phyloP scores from a whole-genome alignment of 2,329 filamentous ascomycete genomes.

The Fusarium sambucinum region DNA sequence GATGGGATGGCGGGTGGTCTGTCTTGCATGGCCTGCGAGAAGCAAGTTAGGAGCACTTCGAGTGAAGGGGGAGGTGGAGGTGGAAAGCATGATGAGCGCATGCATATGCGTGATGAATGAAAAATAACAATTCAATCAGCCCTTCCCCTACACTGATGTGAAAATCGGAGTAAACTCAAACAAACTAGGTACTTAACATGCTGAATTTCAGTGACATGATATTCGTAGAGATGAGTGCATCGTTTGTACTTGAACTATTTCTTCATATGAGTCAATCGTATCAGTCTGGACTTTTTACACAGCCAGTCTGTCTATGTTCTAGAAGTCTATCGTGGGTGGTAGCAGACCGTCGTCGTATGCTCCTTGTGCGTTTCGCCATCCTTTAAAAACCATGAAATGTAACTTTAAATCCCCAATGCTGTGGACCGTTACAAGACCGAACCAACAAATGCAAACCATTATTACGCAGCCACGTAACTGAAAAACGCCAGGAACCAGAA shows the following conservation, averaged over 20 bases:
- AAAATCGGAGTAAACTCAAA: not conserved
- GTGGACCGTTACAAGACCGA: conserved; percentile 15
- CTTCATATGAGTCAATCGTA: not conserved
- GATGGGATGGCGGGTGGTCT: conserved; percentile 8
- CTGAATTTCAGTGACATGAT: not conserved
- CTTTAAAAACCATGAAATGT: conserved; percentile 12
- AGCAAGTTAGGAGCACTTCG: conserved; percentile 3
- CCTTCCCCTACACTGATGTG: not conserved
- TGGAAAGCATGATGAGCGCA: conserved; percentile 30
- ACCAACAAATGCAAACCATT: conserved; percentile 20
- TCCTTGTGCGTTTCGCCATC: conserved; percentile 17
- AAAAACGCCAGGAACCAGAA: conserved; percentile 26
- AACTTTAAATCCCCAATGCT: conserved; percentile 12
- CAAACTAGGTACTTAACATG: not conserved
- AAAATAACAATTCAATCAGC: conserved; percentile 39
- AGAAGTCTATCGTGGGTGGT: conserved; percentile 27
- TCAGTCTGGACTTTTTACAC: conserved; percentile 8
- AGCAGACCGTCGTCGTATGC: conserved; percentile 22
- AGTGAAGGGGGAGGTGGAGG: conserved; percentile 1
- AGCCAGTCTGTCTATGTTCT: conserved; percentile 27
- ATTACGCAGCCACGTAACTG: conserved; percentile 13
- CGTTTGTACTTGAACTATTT: not conserved
- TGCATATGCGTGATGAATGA: conserved; percentile 46
- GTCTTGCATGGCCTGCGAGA: conserved; percentile 19
- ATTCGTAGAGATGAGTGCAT: not conserved